These are phyloP conservation scores for Trichophyton verrucosum DNA, from an alignment of 2,329 filamentous ascomycete species.

Conservation along the genomic window DNA sequence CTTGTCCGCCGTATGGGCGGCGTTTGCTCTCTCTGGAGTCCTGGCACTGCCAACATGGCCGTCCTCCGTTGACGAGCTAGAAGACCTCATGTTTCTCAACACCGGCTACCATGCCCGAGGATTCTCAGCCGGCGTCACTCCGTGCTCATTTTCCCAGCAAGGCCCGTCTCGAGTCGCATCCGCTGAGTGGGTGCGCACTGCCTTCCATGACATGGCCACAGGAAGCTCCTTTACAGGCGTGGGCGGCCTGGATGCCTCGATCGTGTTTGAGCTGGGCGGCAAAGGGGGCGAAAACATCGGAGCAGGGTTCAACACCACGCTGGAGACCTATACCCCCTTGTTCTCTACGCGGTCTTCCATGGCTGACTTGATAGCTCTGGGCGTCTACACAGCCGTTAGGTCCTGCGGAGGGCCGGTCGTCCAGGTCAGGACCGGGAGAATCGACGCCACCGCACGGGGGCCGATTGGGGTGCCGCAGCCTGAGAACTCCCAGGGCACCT, in stretches of 20 bases:
- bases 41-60: conserved; percentile 11
- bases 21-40: not conserved
- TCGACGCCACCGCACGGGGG: conserved; percentile 9
- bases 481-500: conserved; percentile 10
- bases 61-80: conserved; percentile 8
- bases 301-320: conserved; percentile 8
- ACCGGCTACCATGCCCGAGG: conserved; percentile 10
- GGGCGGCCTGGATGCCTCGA: conserved; percentile 11
- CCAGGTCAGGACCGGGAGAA: conserved; percentile 7
- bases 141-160: conserved; percentile 8
- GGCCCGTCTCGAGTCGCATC: conserved; percentile 8
- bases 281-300: conserved; percentile 12
- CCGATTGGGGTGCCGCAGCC: conserved; percentile 9
- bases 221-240: conserved; percentile 9
- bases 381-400: conserved; percentile 10
- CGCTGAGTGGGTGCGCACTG: conserved; percentile 12
- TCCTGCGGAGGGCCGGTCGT: conserved; percentile 11
- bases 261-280: conserved; percentile 10
- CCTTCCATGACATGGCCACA: conserved; percentile 11
- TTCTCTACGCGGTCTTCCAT: conserved; percentile 9
- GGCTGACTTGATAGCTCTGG: conserved; percentile 12
- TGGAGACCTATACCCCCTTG: conserved; percentile 9
- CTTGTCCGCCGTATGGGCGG: not conserved
- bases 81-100: conserved; percentile 12
- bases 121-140: conserved; percentile 11